phyloP scores from a whole-genome alignment of 805 yeast genomes.

The Kluyveromyces siamensis region DNA sequence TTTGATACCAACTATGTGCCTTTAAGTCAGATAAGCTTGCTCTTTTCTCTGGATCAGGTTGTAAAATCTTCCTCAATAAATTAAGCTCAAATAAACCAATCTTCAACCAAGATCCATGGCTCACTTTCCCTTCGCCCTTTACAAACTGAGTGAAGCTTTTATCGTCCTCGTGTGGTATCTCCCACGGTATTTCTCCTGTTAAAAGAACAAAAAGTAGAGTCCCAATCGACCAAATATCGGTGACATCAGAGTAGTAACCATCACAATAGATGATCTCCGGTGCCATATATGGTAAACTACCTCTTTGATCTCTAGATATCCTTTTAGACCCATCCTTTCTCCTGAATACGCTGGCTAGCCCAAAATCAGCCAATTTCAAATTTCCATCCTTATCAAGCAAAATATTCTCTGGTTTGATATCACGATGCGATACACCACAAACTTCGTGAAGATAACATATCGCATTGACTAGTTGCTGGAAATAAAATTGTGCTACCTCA shows the following conservation, averaged over 20 bases:
- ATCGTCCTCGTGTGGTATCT: slow-evolving; percentile 47
- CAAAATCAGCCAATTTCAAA: slow-evolving; percentile 69
- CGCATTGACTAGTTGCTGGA: slow-evolving; percentile 55
- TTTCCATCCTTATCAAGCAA: slow-evolving; percentile 56
- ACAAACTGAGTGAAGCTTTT: slow-evolving; percentile 36
- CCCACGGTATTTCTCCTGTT: slow-evolving; percentile 68
- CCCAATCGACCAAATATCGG: slow-evolving; percentile 68
- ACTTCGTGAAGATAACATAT: slow-evolving; percentile 48
- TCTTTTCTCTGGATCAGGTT: slow-evolving; percentile 39
- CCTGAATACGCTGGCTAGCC: slow-evolving; percentile 55
- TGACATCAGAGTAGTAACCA: slow-evolving; percentile 45
- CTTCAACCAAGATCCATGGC: slow-evolving; percentile 45
- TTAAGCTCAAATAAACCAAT: slow-evolving; percentile 42
- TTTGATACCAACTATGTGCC: slow-evolving; percentile 48
- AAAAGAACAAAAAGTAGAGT: slow-evolving; percentile 51
- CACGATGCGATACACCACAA: slow-evolving; percentile 66
- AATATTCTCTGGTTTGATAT: slow-evolving; percentile 69
- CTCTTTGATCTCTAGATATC: slow-evolving; percentile 46
- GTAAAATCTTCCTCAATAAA: slow-evolving; percentile 43
- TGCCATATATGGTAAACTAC: slow-evolving; percentile 73
- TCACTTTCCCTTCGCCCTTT: slow-evolving; percentile 37
- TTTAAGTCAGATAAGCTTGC: slow-evolving; percentile 33
- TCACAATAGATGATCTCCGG: slow-evolving; percentile 48
- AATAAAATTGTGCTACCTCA: slow-evolving; percentile 60
- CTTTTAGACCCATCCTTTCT: slow-evolving; percentile 40